Evolutionary conservation across 2,329 filamentous ascomycete genomes (phyloP), one percentile per base, ranked within the genome.

Genomic region (Colletotrichum tanaceti): DNA sequence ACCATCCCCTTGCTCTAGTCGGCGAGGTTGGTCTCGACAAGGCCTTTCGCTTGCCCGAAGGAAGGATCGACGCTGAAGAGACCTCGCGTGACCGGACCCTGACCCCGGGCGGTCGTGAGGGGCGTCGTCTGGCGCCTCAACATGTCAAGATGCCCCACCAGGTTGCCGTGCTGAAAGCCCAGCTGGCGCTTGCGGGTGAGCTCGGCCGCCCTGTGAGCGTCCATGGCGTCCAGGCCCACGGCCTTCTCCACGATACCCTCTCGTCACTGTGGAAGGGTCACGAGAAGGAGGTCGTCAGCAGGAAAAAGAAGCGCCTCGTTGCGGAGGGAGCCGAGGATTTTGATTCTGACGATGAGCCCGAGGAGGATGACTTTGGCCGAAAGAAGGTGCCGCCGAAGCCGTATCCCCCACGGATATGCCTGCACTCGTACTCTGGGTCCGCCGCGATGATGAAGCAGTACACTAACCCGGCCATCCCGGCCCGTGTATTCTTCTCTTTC

Each of bases 371-470:
- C 22, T 59, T 35, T 24, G 69, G 69, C 32, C 63, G 65, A 11
- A 70, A 59, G 1, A 16, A 24, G 14, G 52, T 67, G 6, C 2
- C 28, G 0, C 9, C 4, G 0, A 89, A 86, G 68, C 90, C 92
- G 0, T 98, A 91, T 73, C 94, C 96, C 4, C 94, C 94, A 0
- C 85, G 94, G 10, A 91, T 98, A 76, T 99, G 96, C 76, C 87
- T 99, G 68, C 96, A 99, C 79, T 98, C 94, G 0, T 99, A 94
- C 79, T 97, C 92, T 55, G 95, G 93, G 0, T 87, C 91, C 6
- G 84, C 88, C 13, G 90, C 96, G 65, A 86, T 90, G 39, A 81
- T 98, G 44, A 90, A 87, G 72, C 93, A 94, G 77, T 98, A 97
- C 75, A 81, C 93, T 55, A 86, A 91, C 71, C 87, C 88, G 1